Conservation (phyloP, 495 filamentous ascomycete genomes). For the Cetradonia linearis region DNA sequence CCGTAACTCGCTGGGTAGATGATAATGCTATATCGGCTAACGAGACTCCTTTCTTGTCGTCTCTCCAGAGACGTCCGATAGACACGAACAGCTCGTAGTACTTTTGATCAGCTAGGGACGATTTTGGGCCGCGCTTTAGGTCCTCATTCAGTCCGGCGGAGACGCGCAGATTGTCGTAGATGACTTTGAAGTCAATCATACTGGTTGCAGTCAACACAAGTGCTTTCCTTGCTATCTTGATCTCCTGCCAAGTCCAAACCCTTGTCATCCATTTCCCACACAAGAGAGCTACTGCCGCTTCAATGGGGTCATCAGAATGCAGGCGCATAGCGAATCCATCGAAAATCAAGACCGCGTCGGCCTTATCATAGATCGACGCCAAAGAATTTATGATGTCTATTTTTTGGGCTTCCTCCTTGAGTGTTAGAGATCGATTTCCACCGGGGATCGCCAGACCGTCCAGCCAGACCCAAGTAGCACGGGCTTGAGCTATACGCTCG, state of each 20-base stretch:
- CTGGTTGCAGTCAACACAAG: background rate
- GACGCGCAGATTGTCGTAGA: background rate
- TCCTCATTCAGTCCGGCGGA: no score
- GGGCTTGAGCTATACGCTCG: background rate
- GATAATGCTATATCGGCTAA: background rate
- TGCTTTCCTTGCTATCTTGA: slow-evolving; percentile 10
- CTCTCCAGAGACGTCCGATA: background rate
- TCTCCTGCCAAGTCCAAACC: slow-evolving; percentile 17
- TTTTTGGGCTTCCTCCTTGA: slow-evolving; percentile 4
- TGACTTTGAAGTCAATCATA: background rate
- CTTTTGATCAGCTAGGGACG: no score
- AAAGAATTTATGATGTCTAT: slow-evolving; percentile 15
- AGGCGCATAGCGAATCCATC: slow-evolving; percentile 15
- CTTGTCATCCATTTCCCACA: slow-evolving; percentile 13
- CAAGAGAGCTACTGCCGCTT: slow-evolving; percentile 7
- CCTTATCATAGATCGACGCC: slow-evolving; percentile 6
- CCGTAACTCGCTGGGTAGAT: background rate
- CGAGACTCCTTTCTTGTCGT: background rate
- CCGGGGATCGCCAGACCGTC: slow-evolving; percentile 15
- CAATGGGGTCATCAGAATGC: slow-evolving; percentile 2
- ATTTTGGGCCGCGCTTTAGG: no score
- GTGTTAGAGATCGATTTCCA: background rate
- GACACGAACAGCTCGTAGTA: background rate
- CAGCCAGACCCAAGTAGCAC: slow-evolving; percentile 15
- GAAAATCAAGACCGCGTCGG: slow-evolving; percentile 13